These are phyloP conservation scores for Phytophthora ohioensis DNA, from an alignment of 352 stramenopile genomes.

Conservation along the genomic window DNA sequence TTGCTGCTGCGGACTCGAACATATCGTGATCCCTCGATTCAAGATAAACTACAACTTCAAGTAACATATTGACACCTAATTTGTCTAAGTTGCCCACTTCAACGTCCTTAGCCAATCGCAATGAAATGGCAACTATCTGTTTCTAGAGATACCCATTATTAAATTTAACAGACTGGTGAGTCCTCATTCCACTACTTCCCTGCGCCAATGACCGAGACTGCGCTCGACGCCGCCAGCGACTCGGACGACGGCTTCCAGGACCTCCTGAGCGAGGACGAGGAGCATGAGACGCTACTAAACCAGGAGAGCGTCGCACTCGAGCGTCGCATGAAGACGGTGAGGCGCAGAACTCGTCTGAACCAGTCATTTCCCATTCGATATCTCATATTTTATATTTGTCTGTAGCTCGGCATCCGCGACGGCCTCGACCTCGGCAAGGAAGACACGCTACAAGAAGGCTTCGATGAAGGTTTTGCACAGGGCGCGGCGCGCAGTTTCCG, in stretches of 20 bases:
- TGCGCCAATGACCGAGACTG: background rate
- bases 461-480: constrained; percentile 61
- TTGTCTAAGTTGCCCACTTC: too few relatives aligned
- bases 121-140: too few relatives aligned
- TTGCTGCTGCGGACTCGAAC: constrained; percentile 32
- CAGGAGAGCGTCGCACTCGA: constrained; percentile 68
- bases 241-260: constrained; percentile 75
- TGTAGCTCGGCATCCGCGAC: constrained; percentile 70
- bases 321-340: constrained; percentile 69
- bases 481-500: constrained; percentile 50
- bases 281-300: constrained; percentile 47
- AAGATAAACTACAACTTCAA: background rate
- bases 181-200: too few relatives aligned
- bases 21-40: background rate
- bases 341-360: background rate
- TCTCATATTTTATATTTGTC: constrained; percentile 24
- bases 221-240: constrained; percentile 12
- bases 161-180: too few relatives aligned
- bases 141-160: too few relatives aligned
- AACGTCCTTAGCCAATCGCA: too few relatives aligned
- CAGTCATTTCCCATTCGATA: background rate
- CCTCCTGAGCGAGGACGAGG: constrained; percentile 66
- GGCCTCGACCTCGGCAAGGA: constrained; percentile 79
- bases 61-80: too few relatives aligned
- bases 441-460: constrained; percentile 73